Evolutionary conservation across 495 filamentous ascomycete genomes (phyloP).

Genomic region (Penicillium waksmanii): DNA sequence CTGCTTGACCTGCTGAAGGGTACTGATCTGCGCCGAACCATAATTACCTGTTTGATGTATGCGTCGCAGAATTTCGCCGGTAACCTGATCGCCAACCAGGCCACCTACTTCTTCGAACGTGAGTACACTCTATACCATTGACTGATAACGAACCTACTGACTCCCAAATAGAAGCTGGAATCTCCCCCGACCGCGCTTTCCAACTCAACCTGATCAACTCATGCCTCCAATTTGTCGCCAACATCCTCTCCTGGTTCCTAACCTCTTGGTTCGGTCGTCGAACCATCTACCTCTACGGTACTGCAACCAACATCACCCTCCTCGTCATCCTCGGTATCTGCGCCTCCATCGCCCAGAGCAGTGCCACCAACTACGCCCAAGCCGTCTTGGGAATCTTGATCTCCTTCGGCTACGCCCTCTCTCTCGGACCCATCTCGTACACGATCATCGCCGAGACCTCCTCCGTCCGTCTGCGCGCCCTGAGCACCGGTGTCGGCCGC

Average conservation of each 20-base stretch:
- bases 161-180: conserved; percentile 30
- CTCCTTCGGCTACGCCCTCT: conserved; percentile 49
- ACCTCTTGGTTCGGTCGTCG: conserved; percentile 48
- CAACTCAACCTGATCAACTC: conserved; percentile 43
- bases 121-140: conserved; percentile 7
- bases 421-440: conserved; percentile 55
- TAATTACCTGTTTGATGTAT: conserved; percentile 64
- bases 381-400: conserved; percentile 56
- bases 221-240: conserved; percentile 40
- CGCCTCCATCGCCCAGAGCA: conserved; percentile 41
- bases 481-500: conserved; percentile 58
- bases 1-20: conserved; percentile 72
- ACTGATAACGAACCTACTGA: conserved; percentile 15
- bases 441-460: conserved; percentile 61
- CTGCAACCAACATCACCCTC: conserved; percentile 36
- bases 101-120: conserved; percentile 36
- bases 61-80: conserved; percentile 44
- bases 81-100: conserved; percentile 33
- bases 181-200: conserved; percentile 31
- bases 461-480: conserved; percentile 51
- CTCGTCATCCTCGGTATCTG: conserved; percentile 47
- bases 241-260: conserved; percentile 28
- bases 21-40: conserved; percentile 66
- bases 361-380: conserved; percentile 45
- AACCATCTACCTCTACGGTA: conserved; percentile 51